Evolutionary conservation across 2,329 filamentous ascomycete species (phyloP), one percentile per base, ranked within the genome.

Genomic region (Hawksworthiomyces lignivorus): DNA sequence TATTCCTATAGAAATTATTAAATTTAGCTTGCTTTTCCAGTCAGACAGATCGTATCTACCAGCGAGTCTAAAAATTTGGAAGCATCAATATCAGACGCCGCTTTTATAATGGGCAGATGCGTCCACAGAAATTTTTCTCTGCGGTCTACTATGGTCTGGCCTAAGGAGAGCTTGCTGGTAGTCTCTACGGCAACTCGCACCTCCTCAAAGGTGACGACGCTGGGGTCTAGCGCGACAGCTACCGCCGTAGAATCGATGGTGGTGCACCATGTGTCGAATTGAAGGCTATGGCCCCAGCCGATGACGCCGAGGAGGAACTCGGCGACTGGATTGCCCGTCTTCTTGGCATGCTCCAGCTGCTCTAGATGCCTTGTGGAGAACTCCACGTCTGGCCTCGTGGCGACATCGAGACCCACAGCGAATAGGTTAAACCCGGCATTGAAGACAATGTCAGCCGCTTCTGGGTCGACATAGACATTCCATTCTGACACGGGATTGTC

Each of bases 381-480:
- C n/a, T 36, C 39, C 12, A 41, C 32, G 39, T 41, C 39, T 2
- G 39, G 39, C 24, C 31, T 24, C 10, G 39, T 41, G 18, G 39
- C 39, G 5, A 41, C 39, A 19, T 41, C 39, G 10, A 41, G 26
- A n/a, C 39, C 39, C n/a, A 41, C 14, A 8, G 32, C 32, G 26
- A 29, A 41, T 5, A 41, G 17, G 9, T 36, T 18, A 19, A 24
- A 36, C n/a, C 32, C 39, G 18, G 39, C 32, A 26, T 11, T 17
- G 18, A 41, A 41, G 24, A 41, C 39, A 11, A 35, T 22, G 12
- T 28, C 11, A n/a, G 39, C 39, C 4, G 39, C 39, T n/a, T 41
- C 39, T 7, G 39, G 39, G 10, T 41, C 39, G 26, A 41, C 39
- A n/a, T 41, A 41, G 18, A 41, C 32, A 20, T 41, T 41, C 39